phyloP scores from a whole-genome alignment of 148 eudicot genomes.

The Cornus suecica region DNA sequence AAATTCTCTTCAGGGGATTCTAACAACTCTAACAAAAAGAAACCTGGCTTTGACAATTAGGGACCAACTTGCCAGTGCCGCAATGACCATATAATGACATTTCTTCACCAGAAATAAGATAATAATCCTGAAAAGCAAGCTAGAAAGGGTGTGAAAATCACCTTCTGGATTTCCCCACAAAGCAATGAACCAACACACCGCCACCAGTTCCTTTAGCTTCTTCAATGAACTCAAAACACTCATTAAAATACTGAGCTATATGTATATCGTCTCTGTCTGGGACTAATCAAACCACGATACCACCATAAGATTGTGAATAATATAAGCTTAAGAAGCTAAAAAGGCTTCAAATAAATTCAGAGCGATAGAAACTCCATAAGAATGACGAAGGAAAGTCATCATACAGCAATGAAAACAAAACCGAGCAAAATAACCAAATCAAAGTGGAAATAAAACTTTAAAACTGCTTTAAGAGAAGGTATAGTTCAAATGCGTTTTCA shows the following conservation, averaged over 20 bases:
- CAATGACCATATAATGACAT: too few species aligned
- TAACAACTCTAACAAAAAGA: neutral
- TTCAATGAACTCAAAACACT: conserved; percentile 74
- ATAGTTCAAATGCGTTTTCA: neutral
- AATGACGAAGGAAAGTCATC: neutral
- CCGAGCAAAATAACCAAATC: neutral
- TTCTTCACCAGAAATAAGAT: too few species aligned
- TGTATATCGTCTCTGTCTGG: conserved; percentile 49
- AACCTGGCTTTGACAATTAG: neutral
- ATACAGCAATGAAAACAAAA: neutral
- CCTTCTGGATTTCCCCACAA: conserved; percentile 97
- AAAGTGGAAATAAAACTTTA: neutral
- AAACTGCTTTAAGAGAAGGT: neutral
- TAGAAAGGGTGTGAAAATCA: conserved; percentile 17
- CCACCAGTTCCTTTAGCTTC: conserved; percentile 69
- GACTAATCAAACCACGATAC: conserved; percentile 47
- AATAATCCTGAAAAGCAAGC: neutral
- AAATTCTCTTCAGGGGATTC: neutral
- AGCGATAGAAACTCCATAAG: neutral
- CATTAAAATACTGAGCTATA: conserved; percentile 66
- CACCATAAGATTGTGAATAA: conserved; percentile 5
- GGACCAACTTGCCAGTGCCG: neutral
- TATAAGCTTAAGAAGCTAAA: neutral
- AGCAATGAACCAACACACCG: conserved; percentile 88
- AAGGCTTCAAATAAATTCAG: neutral